Percentiles rank a stretch among this genome's conserved stretches.
phyloP scores from a whole-genome alignment of 257 asterid species.

The Solanum tarapatanum region DNA sequence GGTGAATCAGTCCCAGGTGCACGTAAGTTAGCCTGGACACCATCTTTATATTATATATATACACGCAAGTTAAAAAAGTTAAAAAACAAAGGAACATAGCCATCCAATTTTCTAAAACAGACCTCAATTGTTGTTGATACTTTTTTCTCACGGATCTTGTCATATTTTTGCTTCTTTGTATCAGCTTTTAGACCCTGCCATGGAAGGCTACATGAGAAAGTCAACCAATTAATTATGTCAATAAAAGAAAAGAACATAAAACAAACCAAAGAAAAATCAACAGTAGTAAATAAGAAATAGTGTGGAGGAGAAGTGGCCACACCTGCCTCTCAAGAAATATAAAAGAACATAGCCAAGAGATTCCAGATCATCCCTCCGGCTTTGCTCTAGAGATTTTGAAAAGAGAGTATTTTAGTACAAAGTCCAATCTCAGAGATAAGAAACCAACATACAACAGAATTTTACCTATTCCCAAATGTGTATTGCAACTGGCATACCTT shows the following conservation, averaged over 20 bases:
- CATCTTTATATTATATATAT: background rate
- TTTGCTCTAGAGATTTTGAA: conserved; percentile 22
- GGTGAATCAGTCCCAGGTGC: background rate
- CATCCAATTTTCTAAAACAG: background rate
- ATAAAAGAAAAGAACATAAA: background rate
- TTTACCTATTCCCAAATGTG: conserved; percentile 13
- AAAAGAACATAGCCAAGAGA: conserved; percentile 40
- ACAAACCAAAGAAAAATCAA: background rate
- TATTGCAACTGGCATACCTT: conserved; percentile 12
- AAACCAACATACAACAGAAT: background rate
- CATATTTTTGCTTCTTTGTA: conserved; percentile 33
- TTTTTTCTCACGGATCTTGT: conserved; percentile 31
- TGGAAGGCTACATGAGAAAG: conserved; percentile 22
- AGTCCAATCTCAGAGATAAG: background rate
- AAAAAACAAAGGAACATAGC: background rate
- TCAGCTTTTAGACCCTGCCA: conserved; percentile 40
- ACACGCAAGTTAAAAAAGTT: background rate
- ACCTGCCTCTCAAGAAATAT: conserved; percentile 41
- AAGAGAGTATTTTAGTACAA: background rate
- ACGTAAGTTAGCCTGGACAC: background rate
- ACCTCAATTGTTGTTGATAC: conserved; percentile 38
- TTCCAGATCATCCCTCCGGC: conserved; percentile 40
- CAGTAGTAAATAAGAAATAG: background rate
- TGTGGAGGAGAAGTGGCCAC: background rate
- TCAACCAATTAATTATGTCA: background rate